Conservation (phyloP, 2,329 filamentous ascomycete genomes). For the Microdochium bolleyi region DNA sequence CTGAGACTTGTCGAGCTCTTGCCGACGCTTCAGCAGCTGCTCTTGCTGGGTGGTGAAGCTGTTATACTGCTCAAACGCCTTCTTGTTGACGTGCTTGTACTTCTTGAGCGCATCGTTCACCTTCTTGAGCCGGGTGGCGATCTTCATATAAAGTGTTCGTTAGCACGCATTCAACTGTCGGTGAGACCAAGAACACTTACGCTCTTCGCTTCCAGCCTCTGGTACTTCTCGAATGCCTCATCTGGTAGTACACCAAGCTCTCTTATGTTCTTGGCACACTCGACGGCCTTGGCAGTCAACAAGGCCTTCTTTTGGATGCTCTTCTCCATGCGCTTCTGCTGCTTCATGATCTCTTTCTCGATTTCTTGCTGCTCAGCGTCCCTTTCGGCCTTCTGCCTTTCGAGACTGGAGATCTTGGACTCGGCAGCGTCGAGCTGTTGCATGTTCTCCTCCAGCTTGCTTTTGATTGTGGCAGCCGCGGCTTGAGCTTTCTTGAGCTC, state of each 20-base stretch:
- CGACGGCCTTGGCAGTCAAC: constrained; percentile 66
- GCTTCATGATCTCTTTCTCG: constrained; percentile 68
- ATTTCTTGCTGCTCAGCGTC: constrained; percentile 70
- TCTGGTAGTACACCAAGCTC: constrained; percentile 90
- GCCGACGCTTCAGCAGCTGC: constrained; percentile 72
- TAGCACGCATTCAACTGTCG: constrained; percentile 6
- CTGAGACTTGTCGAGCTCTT: constrained; percentile 81
- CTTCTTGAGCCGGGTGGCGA: constrained; percentile 68
- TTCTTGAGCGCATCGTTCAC: constrained; percentile 92
- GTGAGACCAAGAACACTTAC: constrained; percentile 35
- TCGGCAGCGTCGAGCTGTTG: constrained; percentile 53
- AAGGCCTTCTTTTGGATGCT: constrained; percentile 82
- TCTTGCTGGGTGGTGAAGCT: constrained; percentile 92
- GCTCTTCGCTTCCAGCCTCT: constrained; percentile 69
- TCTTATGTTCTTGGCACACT: constrained; percentile 82
- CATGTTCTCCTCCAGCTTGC: constrained; percentile 69
- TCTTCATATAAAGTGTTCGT: constrained; percentile 27
- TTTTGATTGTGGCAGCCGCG: constrained; percentile 56
- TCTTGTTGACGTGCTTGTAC: constrained; percentile 98
- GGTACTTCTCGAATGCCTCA: constrained; percentile 87
- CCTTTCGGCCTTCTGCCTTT: constrained; percentile 48
- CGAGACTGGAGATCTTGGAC: constrained; percentile 23
- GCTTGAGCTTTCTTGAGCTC: constrained; percentile 74
- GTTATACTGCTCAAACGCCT: constrained; percentile 98
- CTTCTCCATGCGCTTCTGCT: constrained; percentile 87